phyloP scores from a whole-genome alignment of 805 yeast species.

The Clavispora carvajalis region DNA sequence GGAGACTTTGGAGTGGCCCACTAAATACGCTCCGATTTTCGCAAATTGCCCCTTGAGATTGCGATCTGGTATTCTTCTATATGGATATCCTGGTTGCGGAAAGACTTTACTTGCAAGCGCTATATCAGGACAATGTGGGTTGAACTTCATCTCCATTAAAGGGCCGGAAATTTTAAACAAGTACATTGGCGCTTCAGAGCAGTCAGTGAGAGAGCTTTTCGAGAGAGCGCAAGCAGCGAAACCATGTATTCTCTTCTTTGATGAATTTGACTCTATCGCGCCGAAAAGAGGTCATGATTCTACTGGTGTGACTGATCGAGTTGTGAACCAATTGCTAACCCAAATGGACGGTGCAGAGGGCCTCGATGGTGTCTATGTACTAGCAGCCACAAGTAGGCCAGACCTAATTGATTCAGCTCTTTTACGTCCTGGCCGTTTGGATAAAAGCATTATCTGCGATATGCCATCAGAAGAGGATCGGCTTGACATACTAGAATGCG shows the following conservation, averaged over 20 bases:
- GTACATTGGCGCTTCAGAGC: conserved; percentile 96
- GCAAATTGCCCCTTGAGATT: conserved; percentile 79
- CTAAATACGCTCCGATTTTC: conserved; percentile 93
- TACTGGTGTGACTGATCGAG: conserved; percentile 96
- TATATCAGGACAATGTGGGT: conserved; percentile 87
- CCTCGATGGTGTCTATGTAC: conserved; percentile 89
- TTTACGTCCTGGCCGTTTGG: conserved; percentile 92
- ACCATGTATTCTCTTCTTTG: conserved; percentile 89
- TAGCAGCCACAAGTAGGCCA: conserved; percentile 95
- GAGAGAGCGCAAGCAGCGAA: conserved; percentile 93
- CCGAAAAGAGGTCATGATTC: conserved; percentile 98
- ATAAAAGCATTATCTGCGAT: conserved; percentile 85
- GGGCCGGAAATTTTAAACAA: conserved; percentile 95
- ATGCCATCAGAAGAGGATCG: conserved; percentile 73
- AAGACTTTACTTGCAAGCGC: conserved; percentile 91
- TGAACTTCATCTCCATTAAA: conserved; percentile 87
- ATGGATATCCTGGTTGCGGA: conserved; percentile 98
- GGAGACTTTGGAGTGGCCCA: conserved; percentile 96
- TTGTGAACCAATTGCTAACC: conserved; percentile 92
- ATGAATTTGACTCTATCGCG: conserved; percentile 95
- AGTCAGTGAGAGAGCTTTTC: conserved; percentile 85
- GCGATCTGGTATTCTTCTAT: conserved; percentile 82
- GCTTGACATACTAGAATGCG: conserved; percentile 59
- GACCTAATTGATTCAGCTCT: conserved; percentile 94
- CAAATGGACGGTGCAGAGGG: conserved; percentile 99